These are phyloP conservation scores for Monosporascus sp. DNA, from an alignment of 2,329 filamentous ascomycete genomes.

Conservation along the genomic window DNA sequence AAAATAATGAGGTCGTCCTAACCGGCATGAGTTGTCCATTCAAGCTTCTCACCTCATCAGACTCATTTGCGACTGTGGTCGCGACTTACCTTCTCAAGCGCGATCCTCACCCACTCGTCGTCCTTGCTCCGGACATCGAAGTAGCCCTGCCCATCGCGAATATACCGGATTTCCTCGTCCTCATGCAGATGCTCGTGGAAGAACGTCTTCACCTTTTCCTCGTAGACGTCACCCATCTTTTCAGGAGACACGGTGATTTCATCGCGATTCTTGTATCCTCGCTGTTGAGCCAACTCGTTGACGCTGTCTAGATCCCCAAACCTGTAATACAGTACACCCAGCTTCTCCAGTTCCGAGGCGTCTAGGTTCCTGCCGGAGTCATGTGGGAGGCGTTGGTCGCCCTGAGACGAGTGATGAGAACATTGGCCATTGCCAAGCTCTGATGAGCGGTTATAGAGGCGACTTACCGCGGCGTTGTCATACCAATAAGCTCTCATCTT, in stretches of 20 bases:
- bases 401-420: constrained; percentile 42
- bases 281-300: constrained; percentile 65
- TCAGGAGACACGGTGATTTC: constrained; percentile 83
- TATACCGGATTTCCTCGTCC: constrained; percentile 97
- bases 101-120: constrained; percentile 86
- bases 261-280: constrained; percentile 91
- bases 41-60: not conserved
- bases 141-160: constrained; percentile 80
- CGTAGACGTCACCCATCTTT: constrained; percentile 81
- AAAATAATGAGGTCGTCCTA: constrained; percentile 82
- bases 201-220: constrained; percentile 89
- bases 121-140: constrained; percentile 83
- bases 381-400: constrained; percentile 88
- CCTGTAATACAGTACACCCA: constrained; percentile 77
- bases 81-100: constrained; percentile 63
- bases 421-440: constrained; percentile 1
- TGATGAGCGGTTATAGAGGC: constrained; percentile 2
- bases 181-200: constrained; percentile 96
- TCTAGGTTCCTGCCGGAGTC: constrained; percentile 71
- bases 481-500: constrained; percentile 55
- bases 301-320: constrained; percentile 62
- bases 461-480: constrained; percentile 48
- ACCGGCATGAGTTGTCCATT: not conserved
- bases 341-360: constrained; percentile 57
- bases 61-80: not conserved